Evolutionary conservation across 495 filamentous ascomycete genomes (phyloP).

Genomic region (Cairneyella variabilis): DNA sequence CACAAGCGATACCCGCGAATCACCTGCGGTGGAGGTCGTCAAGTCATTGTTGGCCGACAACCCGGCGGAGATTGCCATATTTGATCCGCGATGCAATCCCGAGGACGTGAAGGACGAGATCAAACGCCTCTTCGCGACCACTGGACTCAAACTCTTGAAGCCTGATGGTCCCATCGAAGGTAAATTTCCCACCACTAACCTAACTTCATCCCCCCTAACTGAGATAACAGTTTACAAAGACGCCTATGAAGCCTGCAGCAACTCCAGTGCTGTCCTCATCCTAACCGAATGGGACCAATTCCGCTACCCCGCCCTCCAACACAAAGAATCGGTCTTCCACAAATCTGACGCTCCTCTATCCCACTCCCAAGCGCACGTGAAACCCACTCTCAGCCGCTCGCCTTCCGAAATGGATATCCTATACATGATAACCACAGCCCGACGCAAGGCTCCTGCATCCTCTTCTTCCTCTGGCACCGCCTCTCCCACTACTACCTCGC

Average conservation of each 20-base stretch:
- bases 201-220: conserved; percentile 11
- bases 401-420: conserved; percentile 2
- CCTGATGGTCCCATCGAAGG: too few species aligned
- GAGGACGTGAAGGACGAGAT: conserved; percentile 40
- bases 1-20: conserved; percentile 72
- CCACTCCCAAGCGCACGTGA: neutral
- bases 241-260: conserved; percentile 47
- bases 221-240: conserved; percentile 38
- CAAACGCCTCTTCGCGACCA: conserved; percentile 14
- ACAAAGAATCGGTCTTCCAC: too few species aligned
- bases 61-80: conserved; percentile 62
- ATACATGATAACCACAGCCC: too few species aligned
- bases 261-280: conserved; percentile 50
- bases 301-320: conserved; percentile 28
- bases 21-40: conserved; percentile 63
- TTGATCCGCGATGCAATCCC: conserved; percentile 60
- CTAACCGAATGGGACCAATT: conserved; percentile 65
- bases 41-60: conserved; percentile 59
- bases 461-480: too few species aligned
- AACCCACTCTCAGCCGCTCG: neutral
- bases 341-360: neutral
- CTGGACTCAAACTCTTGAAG: too few species aligned
- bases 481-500: too few species aligned
- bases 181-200: too few species aligned
- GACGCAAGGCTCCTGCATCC: too few species aligned